These are phyloP conservation scores for Gynochthodes officinalis DNA, from an alignment of 257 asterid genomes.

Conservation along the genomic window DNA sequence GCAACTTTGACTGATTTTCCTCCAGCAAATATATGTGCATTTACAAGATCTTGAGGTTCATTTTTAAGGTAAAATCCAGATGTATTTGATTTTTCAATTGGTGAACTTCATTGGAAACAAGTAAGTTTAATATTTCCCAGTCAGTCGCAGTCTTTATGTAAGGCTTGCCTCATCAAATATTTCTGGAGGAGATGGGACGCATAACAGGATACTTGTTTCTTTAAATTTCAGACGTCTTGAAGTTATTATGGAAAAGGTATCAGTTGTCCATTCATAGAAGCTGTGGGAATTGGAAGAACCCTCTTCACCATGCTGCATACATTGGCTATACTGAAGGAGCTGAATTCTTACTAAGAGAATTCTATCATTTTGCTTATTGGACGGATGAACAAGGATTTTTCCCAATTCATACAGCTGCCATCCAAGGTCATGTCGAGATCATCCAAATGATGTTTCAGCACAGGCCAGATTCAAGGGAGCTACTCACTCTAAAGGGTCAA, in stretches of 20 bases:
- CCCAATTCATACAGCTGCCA: constrained; percentile 6
- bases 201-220: background rate
- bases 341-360: constrained; percentile 8
- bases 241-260: constrained; percentile 10
- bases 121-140: background rate
- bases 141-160: background rate
- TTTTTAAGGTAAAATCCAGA: background rate
- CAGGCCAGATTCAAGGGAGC: constrained; percentile 47
- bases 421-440: constrained; percentile 3
- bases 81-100: background rate
- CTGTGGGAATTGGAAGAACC: constrained; percentile 9
- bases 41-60: background rate
- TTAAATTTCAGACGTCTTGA: constrained; percentile 12
- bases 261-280: background rate
- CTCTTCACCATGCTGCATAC: constrained; percentile 17
- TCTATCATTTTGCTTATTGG: constrained; percentile 11
- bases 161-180: background rate
- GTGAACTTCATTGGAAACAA: background rate
- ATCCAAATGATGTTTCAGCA: constrained; percentile 31
- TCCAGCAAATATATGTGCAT: background rate
- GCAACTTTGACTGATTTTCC: background rate
- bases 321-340: constrained; percentile 12
- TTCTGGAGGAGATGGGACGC: no score
- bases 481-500: constrained; percentile 37
- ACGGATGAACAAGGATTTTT: constrained; percentile 10